Percentiles rank a stretch among this genome's conserved stretches.
These are phyloP conservation scores for Gaeumannomyces tritici DNA, from an alignment of 2,329 filamentous ascomycete genomes.

Conservation along the genomic window DNA sequence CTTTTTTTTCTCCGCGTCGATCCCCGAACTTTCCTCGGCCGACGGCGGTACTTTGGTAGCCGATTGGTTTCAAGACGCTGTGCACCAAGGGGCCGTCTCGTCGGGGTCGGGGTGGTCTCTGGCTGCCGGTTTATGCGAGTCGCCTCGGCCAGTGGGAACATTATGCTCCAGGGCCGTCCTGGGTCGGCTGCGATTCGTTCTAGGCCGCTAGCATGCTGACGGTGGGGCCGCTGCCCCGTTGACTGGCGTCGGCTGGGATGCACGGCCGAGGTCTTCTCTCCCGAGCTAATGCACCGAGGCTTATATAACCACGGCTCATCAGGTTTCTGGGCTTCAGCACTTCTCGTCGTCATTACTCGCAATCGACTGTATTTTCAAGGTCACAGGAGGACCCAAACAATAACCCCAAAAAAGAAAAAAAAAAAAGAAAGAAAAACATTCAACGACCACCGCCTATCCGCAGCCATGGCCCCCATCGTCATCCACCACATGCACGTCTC, in stretches of 20 bases:
- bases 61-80: neutral
- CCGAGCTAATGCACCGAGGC: neutral
- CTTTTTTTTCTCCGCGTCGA: neutral
- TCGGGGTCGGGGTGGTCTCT: neutral
- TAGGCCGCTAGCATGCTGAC: neutral
- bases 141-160: neutral
- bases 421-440: no score
- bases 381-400: neutral
- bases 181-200: neutral
- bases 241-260: neutral
- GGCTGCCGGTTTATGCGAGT: neutral
- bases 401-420: no score
- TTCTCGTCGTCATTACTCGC: no score
- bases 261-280: neutral
- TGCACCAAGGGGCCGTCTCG: neutral
- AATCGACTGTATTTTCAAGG: no score
- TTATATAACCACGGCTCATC: neutral
- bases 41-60: neutral
- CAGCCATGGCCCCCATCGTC: slow-evolving; percentile 17
- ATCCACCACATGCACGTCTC: slow-evolving; percentile 47
- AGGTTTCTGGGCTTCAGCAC: no score
- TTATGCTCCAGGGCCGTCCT: neutral
- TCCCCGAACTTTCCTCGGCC: no score
- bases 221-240: neutral
- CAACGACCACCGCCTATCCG: neutral